Evolutionary conservation across 78 protist species (phyloP).

Genomic region (Dictyostelium intermedium): DNA sequence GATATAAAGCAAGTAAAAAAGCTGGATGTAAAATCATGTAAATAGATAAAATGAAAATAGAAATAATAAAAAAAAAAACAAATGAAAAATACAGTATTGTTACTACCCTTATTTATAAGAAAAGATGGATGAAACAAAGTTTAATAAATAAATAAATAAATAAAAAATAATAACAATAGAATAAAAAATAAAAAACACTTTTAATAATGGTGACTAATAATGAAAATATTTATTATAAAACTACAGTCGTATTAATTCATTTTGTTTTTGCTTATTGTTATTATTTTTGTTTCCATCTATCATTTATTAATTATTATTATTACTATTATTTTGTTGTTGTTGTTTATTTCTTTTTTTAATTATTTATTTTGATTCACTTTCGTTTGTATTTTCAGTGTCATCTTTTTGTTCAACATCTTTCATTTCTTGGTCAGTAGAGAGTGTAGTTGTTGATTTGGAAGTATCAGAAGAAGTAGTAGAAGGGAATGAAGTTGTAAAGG

Average conservation of each 20-base stretch:
- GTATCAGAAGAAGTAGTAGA: neutral
- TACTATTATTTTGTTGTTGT: neutral
- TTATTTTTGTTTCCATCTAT: neutral
- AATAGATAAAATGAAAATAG: neutral
- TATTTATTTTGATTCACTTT: neutral
- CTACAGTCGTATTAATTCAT: neutral
- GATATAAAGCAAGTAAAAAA: slow-evolving; percentile 25
- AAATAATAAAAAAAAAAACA: neutral
- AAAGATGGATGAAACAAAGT: neutral
- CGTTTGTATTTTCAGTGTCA: neutral
- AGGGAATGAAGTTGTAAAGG: neutral
- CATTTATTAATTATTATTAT: neutral
- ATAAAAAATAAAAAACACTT: no score
- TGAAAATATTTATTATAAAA: neutral
- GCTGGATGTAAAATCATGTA: slow-evolving; percentile 13
- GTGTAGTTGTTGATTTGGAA: neutral
- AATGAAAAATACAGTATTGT: neutral
- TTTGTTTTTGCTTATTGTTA: neutral
- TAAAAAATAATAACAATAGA: no score
- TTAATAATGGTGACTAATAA: neutral
- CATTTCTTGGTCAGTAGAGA: slow-evolving; percentile 35
- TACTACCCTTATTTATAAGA: slow-evolving; percentile 7
- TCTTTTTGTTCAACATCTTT: slow-evolving; percentile 17
- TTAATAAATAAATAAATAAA: neutral
- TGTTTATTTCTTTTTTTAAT: neutral